These are phyloP conservation scores for Aureobasidium sp. DNA, from an alignment of 2,329 filamentous ascomycete genomes.

Conservation along the genomic window DNA sequence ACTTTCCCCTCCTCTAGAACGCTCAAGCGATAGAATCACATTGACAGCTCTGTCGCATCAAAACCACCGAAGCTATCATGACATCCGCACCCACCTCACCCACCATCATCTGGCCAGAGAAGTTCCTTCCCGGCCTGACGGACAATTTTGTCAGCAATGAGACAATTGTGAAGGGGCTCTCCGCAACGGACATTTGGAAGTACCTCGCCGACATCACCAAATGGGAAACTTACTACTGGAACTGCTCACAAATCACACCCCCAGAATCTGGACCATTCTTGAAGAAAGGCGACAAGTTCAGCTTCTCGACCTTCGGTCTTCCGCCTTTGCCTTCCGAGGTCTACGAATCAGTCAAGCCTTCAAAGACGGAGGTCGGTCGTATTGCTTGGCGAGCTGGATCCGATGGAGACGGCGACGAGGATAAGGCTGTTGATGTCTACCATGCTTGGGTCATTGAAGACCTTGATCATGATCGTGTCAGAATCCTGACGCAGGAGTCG, in stretches of 20 bases:
- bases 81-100: constrained; percentile 11
- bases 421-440: constrained; percentile 25
- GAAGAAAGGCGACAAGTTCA: constrained; percentile 23
- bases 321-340: constrained; percentile 22
- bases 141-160: constrained; percentile 31
- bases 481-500: constrained; percentile 29
- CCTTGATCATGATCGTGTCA: constrained; percentile 22
- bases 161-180: constrained; percentile 21
- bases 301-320: constrained; percentile 30
- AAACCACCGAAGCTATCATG: background rate
- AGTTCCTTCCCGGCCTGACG: constrained; percentile 28
- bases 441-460: constrained; percentile 30
- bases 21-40: background rate
- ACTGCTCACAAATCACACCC: constrained; percentile 23
- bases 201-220: constrained; percentile 25
- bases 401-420: constrained; percentile 17
- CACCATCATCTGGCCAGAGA: constrained; percentile 25
- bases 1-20: background rate
- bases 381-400: constrained; percentile 18
- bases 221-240: constrained; percentile 28
- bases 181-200: constrained; percentile 25
- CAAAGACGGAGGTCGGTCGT: constrained; percentile 13
- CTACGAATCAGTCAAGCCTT: constrained; percentile 19
- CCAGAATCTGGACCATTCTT: constrained; percentile 20
- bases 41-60: background rate